Conservation (phyloP, 768 basidiomycete genomes). For the Leccinum ochraceum region DNA sequence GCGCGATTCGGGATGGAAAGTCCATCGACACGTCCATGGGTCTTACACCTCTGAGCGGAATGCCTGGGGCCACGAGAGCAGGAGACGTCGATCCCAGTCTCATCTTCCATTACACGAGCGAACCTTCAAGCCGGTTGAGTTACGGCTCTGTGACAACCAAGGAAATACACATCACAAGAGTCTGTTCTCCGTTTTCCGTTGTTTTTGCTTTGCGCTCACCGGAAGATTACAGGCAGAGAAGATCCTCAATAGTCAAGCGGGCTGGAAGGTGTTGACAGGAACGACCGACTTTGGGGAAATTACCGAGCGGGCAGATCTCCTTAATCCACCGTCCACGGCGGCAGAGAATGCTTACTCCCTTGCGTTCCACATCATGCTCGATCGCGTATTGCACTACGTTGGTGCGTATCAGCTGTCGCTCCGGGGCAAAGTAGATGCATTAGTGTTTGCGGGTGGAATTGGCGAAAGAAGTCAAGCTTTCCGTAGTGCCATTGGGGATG, state of each 20-base stretch:
- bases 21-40: constrained; percentile 89
- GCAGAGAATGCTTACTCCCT: constrained; percentile 45
- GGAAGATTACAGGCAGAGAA: constrained; percentile 54
- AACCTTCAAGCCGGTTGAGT: constrained; percentile 47
- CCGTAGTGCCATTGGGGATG: constrained; percentile 55
- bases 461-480: constrained; percentile 74
- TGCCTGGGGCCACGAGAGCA: constrained; percentile 86
- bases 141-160: constrained; percentile 49
- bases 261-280: constrained; percentile 77
- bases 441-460: constrained; percentile 88
- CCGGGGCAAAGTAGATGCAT: constrained; percentile 63
- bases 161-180: constrained; percentile 56
- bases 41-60: constrained; percentile 82
- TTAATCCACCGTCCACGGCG: constrained; percentile 19
- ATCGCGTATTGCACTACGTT: constrained; percentile 70
- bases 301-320: constrained; percentile 41
- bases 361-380: constrained; percentile 63
- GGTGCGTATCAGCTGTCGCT: constrained; percentile 79
- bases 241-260: constrained; percentile 72
- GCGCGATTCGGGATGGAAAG: constrained; percentile 69
- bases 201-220: constrained; percentile 1
- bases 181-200: constrained; percentile 16
- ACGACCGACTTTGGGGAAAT: constrained; percentile 83
- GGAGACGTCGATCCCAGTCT: constrained; percentile 84
- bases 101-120: constrained; percentile 77